Evolutionary conservation across 148 eudicot genomes (phyloP), one percentile per base, ranked within the genome.

Genomic region (Nepenthes mirabilis): DNA sequence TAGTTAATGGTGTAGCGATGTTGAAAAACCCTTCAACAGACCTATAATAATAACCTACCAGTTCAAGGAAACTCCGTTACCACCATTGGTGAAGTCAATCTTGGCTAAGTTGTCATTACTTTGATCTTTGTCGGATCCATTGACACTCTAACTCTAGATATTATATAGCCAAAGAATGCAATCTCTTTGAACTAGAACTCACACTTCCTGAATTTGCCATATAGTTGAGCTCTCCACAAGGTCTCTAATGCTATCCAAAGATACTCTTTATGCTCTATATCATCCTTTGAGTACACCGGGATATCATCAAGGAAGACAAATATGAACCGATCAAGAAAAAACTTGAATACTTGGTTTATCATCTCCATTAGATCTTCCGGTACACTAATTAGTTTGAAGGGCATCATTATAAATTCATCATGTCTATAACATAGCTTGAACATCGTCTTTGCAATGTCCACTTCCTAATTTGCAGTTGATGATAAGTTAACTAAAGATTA

Each of bases 111-210:
- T 11, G 48, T 45, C 6, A 0, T 11, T 32, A 0, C 62, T 33
- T 66, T 33, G 3, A 57, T 49, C 48, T 66, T 66, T n/a, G 33
- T 5, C 1, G 61, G 47, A 11, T 66, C 69, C 0, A 66, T 43
- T 2, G 0, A 6, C 0, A 66, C 47, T 34, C 56, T 56, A 1
- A 57, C 62, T 1, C 47, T 47, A 1, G 52, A 59, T 1, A 59
- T 11, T 11, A 59, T 5, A 47, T 59, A 51, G 2, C 55, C 62
- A 1, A 48, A 23, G n/a, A 57, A 58, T 1, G 45, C 12, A 1
- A 58, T 33, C 2, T 37, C 10, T 6, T 34, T 32, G 9, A 58
- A 35, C 47, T 56, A 66, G 9, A 66, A 66, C 1, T 35, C 62
- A 36, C 62, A 58, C 47, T 66, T 66, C 3, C 13, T 23, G 0